Evolutionary conservation across 768 basidiomycete species (phyloP).

Genomic region (Cytidiella melzeri): DNA sequence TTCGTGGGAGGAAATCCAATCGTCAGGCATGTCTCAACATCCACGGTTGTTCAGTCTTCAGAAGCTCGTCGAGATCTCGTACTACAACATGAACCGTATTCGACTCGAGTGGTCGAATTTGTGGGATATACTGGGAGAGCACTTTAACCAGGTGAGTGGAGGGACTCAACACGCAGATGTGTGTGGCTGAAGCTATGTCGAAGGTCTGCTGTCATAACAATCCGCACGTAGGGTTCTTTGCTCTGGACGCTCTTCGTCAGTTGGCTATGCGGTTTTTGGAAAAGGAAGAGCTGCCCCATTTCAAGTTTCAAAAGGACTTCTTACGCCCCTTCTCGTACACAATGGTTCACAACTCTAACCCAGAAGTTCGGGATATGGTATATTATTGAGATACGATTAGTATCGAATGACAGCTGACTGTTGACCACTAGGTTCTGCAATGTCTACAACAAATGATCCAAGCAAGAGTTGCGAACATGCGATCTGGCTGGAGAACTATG

Average conservation of each 20-base stretch:
- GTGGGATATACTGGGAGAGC: slow-evolving; percentile 97
- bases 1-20: slow-evolving; percentile 99
- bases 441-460: slow-evolving; percentile 99
- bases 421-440: slow-evolving; percentile 70
- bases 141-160: slow-evolving; percentile 87
- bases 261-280: slow-evolving; percentile 98
- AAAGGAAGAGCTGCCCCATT: slow-evolving; percentile 96
- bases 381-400: slow-evolving; percentile 3
- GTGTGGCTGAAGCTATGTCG: slow-evolving; percentile 5
- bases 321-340: slow-evolving; percentile 97
- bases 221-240: slow-evolving; percentile 93
- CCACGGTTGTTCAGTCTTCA: slow-evolving; percentile 95
- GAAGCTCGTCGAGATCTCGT: slow-evolving; percentile 97
- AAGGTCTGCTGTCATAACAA: slow-evolving; percentile 99
- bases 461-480: slow-evolving; percentile 87
- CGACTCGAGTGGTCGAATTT: slow-evolving; percentile 97
- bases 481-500: slow-evolving; percentile 99
- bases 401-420: neutral
- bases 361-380: slow-evolving; percentile 95
- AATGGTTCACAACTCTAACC: slow-evolving; percentile 94
- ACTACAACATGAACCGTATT: slow-evolving; percentile 99
- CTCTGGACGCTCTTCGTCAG: slow-evolving; percentile 92
- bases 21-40: slow-evolving; percentile 89
- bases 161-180: neutral
- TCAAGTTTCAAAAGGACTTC: slow-evolving; percentile 99